Evolutionary conservation across 2,329 filamentous ascomycete species (phyloP).

Genomic region (Diaporthe sp.): DNA sequence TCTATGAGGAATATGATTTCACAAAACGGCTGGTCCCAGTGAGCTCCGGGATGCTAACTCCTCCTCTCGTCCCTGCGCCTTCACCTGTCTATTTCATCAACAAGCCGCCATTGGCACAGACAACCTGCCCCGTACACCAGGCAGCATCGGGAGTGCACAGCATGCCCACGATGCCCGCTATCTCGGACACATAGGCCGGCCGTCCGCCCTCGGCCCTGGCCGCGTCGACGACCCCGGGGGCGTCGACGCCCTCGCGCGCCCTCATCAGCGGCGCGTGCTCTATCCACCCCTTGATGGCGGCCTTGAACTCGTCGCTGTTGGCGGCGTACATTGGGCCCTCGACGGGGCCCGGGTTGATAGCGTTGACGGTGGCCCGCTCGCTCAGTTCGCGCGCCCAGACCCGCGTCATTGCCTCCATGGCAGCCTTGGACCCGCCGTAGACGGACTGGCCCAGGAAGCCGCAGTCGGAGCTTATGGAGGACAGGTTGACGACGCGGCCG

Average conservation of each 20-base stretch:
- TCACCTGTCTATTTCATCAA: conserved; percentile 50
- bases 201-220: conserved; percentile 69
- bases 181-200: conserved; percentile 76
- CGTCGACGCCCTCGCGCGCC: conserved; percentile 73
- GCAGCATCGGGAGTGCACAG: conserved; percentile 78
- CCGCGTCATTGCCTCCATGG: conserved; percentile 71
- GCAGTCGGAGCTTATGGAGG: conserved; percentile 66
- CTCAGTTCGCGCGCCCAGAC: conserved; percentile 71
- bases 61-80: too few relatives aligned
- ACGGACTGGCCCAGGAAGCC: conserved; percentile 69
- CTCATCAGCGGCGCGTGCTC: conserved; percentile 73
- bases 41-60: not conserved
- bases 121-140: conserved; percentile 85
- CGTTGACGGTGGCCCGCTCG: conserved; percentile 68
- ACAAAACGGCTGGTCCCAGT: not conserved
- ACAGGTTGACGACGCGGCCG: conserved; percentile 69
- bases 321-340: conserved; percentile 66
- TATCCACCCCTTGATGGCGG: conserved; percentile 58
- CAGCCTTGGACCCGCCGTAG: conserved; percentile 71
- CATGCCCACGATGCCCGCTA: conserved; percentile 84
- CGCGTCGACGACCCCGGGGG: conserved; percentile 72
- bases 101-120: conserved; percentile 87
- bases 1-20: not conserved
- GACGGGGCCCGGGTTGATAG: conserved; percentile 70
- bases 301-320: conserved; percentile 59